Conservation (phyloP, 169 alveolate genomes). For the Eimeria zaria region DNA sequence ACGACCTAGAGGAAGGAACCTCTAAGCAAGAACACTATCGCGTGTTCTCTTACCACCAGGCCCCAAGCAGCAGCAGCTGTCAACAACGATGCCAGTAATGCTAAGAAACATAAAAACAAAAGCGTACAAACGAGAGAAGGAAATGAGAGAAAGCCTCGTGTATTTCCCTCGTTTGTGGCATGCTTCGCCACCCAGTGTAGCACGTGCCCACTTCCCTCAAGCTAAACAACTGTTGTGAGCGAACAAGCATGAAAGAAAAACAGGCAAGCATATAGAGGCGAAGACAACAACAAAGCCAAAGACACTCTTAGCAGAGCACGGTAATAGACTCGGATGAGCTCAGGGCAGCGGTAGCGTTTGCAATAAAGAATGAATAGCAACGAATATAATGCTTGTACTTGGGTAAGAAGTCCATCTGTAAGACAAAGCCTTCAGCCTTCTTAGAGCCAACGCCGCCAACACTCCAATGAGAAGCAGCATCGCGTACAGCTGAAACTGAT, state of each 20-base stretch:
- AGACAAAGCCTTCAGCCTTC: slow-evolving; percentile 49
- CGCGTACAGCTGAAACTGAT: slow-evolving; percentile 32
- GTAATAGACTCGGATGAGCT: background rate
- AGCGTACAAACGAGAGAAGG: background rate
- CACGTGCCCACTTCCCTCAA: background rate
- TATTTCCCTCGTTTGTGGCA: background rate
- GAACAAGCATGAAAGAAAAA: background rate
- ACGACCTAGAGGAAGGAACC: background rate
- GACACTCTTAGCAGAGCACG: background rate
- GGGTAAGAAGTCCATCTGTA: slow-evolving; percentile 63
- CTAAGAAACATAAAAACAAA: slow-evolving; percentile 12
- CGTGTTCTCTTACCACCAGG: slow-evolving; percentile 46
- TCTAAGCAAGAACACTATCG: background rate
- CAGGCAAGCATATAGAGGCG: background rate
- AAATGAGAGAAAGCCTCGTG: background rate
- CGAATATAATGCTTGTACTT: background rate
- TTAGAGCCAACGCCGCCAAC: slow-evolving; percentile 37
- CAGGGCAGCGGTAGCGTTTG: background rate
- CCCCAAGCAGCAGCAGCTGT: slow-evolving; percentile 79
- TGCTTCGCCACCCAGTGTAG: background rate
- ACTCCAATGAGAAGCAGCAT: slow-evolving; percentile 35
- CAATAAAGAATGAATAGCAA: background rate
- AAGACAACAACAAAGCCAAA: background rate
- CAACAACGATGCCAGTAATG: slow-evolving; percentile 37
- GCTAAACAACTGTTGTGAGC: background rate